Evolutionary conservation across 192 early-diverging fungal species (phyloP).

Genomic region (Entrophospora sp.): DNA sequence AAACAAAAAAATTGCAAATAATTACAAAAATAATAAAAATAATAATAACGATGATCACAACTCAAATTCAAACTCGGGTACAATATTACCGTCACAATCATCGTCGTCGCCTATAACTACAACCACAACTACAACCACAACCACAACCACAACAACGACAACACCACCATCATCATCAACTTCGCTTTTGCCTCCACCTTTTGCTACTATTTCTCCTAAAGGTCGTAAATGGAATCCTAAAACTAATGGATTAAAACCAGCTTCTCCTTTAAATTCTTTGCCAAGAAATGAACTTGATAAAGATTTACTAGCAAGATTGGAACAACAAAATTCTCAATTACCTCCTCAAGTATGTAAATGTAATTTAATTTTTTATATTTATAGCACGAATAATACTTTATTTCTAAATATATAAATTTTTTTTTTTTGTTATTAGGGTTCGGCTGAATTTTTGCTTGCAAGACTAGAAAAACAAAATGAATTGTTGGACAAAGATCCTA

Average conservation of each 20-base stretch:
- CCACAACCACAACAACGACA: too few relatives aligned
- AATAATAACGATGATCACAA: too few relatives aligned
- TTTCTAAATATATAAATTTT: background rate
- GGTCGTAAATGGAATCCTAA: too few relatives aligned
- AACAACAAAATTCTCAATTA: slow-evolving; percentile 47
- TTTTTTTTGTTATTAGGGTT: slow-evolving; percentile 33
- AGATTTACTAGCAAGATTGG: slow-evolving; percentile 37
- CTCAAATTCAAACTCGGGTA: too few relatives aligned
- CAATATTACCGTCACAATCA: too few relatives aligned
- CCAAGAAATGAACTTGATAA: slow-evolving; percentile 20
- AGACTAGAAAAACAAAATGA: slow-evolving; percentile 52
- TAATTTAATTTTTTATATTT: background rate
- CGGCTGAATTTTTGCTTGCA: slow-evolving; percentile 46
- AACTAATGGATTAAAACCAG: background rate
- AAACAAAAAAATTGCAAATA: too few relatives aligned
- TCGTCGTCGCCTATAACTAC: too few relatives aligned
- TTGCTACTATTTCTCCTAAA: slow-evolving; percentile 13
- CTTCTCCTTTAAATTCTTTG: background rate
- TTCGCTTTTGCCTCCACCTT: too few relatives aligned
- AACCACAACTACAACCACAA: too few relatives aligned
- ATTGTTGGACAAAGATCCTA: slow-evolving; percentile 47
- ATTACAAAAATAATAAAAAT: too few relatives aligned
- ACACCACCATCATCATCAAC: too few relatives aligned
- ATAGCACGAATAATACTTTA: background rate
- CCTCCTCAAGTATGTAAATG: slow-evolving; percentile 39